phyloP scores from a whole-genome alignment of 2,329 filamentous ascomycete species.

The Coleophoma cylindrospora region DNA sequence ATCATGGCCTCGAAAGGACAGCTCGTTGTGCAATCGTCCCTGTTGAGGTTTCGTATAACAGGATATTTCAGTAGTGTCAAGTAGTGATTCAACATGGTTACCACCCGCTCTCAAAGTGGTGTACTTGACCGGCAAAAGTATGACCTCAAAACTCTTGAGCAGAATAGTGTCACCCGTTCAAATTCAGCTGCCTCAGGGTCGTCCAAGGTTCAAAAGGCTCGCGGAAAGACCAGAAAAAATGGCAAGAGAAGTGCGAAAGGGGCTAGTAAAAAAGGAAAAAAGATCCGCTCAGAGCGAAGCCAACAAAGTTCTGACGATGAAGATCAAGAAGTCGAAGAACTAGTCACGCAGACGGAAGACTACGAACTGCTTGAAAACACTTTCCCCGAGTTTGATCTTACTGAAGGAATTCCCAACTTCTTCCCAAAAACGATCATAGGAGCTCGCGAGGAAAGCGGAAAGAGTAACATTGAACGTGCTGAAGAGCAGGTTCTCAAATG shows the following conservation, averaged over 20 bases:
- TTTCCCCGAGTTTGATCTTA: not conserved
- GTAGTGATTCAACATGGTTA: conserved; percentile 1
- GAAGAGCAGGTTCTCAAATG: conserved; percentile 7
- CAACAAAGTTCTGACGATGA: not conserved
- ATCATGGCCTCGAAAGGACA: no score
- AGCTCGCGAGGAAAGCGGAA: conserved; percentile 6
- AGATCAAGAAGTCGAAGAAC: no score
- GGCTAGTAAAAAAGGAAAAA: not conserved
- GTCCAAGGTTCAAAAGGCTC: not conserved
- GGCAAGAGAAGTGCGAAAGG: not conserved
- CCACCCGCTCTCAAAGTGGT: conserved; percentile 1
- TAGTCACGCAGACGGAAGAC: no score
- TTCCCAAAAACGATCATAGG: conserved; percentile 9
- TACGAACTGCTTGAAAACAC: no score
- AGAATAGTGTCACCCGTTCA: not conserved
- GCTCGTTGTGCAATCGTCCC: no score
- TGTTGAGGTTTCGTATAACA: no score
- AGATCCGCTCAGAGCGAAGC: not conserved
- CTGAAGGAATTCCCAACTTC: not conserved
- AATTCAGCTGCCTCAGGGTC: not conserved
- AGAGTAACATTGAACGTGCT: conserved; percentile 11
- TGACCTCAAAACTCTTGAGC: not conserved
- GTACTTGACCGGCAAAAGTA: not conserved
- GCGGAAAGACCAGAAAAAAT: not conserved
- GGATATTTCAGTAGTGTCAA: no score